Evolutionary conservation across 2,329 filamentous ascomycete species (phyloP).

Genomic region (Clonostachys chloroleuca): DNA sequence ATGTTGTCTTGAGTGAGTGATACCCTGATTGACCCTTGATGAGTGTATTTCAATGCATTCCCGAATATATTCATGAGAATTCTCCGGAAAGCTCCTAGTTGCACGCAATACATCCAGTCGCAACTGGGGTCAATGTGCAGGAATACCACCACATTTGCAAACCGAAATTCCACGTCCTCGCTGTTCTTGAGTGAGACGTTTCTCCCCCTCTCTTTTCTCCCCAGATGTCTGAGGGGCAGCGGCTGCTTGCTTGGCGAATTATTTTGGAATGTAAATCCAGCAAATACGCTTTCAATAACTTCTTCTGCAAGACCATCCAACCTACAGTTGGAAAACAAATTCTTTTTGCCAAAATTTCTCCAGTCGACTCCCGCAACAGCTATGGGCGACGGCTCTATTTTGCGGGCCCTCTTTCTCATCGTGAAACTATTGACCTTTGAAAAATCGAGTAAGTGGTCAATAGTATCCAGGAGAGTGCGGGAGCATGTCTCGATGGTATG

Average conservation of each 20-base stretch:
- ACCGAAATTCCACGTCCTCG: background rate
- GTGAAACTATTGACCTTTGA: constrained; percentile 44
- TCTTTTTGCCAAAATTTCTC: constrained; percentile 10
- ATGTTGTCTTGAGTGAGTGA: constrained; percentile 11
- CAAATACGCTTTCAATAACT: constrained; percentile 39
- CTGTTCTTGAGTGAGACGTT: background rate
- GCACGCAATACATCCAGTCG: constrained; percentile 49
- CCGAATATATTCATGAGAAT: constrained; percentile 61
- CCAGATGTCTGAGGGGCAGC: too few relatives aligned
- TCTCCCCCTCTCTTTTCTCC: too few relatives aligned
- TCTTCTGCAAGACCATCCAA: constrained; percentile 38
- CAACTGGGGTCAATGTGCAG: constrained; percentile 41
- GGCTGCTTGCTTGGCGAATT: constrained; percentile 13
- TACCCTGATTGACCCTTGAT: constrained; percentile 20
- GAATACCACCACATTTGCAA: constrained; percentile 31
- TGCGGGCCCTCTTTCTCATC: constrained; percentile 16
- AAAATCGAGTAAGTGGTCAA: constrained; percentile 48
- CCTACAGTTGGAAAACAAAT: constrained; percentile 17
- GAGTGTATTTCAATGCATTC: constrained; percentile 59
- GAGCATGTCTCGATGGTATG: constrained; percentile 46
- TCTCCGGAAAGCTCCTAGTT: constrained; percentile 44
- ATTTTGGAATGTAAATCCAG: constrained; percentile 37
- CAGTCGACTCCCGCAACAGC: constrained; percentile 5
- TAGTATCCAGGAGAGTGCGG: constrained; percentile 42
- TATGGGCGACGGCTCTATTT: constrained; percentile 7